Evolutionary conservation across 345 rosid species (phyloP).

Genomic region (Carallia pectinifolia): DNA sequence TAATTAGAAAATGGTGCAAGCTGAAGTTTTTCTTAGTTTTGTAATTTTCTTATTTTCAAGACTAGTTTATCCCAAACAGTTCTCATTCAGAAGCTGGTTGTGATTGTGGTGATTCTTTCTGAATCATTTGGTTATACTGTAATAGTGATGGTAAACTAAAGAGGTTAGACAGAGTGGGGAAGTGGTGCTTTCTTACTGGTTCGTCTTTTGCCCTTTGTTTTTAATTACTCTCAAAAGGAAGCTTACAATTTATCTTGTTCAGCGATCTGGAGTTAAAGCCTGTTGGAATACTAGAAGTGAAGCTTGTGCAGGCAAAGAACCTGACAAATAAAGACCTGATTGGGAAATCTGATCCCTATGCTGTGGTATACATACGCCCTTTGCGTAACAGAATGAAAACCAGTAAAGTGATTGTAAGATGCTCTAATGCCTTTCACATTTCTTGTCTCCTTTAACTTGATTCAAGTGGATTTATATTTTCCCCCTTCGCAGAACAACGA

Average conservation of each 20-base stretch:
- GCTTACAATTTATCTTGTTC: conserved; percentile 33
- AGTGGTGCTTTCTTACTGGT: conserved; percentile 7
- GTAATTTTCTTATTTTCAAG: neutral
- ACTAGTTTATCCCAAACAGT: too few relatives aligned
- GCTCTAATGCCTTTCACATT: conserved; percentile 1
- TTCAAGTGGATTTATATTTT: conserved; percentile 15
- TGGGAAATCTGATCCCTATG: conserved; percentile 98
- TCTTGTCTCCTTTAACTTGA: conserved; percentile 8
- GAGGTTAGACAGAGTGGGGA: neutral
- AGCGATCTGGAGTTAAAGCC: conserved; percentile 95
- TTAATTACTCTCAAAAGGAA: neutral
- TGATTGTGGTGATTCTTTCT: too few relatives aligned
- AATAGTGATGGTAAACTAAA: neutral
- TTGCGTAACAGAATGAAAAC: conserved; percentile 66
- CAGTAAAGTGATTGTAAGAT: conserved; percentile 82
- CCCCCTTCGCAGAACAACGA: conserved; percentile 69
- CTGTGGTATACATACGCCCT: conserved; percentile 76
- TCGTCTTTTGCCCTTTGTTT: neutral
- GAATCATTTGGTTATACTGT: neutral
- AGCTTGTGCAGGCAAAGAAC: conserved; percentile 94
- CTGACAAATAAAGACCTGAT: conserved; percentile 91
- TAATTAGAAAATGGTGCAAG: neutral
- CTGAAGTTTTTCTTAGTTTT: conserved; percentile 10
- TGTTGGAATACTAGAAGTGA: conserved; percentile 86
- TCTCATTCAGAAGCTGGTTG: too few relatives aligned